phyloP scores from a whole-genome alignment of 2,329 filamentous ascomycete genomes.

The Fusarium beomiforme region DNA sequence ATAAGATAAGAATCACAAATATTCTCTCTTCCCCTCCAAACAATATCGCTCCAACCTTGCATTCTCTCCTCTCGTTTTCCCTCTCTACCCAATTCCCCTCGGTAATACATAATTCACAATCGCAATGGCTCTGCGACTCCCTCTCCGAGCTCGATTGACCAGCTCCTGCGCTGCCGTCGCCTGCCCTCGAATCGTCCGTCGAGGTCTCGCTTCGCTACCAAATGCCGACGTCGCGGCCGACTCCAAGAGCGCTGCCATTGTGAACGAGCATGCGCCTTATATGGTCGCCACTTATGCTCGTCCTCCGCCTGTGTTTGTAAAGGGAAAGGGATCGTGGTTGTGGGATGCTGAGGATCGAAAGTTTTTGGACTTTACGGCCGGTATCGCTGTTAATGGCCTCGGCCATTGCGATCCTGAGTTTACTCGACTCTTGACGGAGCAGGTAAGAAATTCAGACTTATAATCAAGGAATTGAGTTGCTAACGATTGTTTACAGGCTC shows the following conservation, averaged over 20 bases:
- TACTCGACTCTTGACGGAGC: constrained; percentile 77
- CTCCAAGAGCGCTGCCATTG: constrained; percentile 78
- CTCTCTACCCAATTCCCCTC: neutral
- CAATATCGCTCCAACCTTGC: neutral
- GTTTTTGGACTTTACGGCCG: constrained; percentile 94
- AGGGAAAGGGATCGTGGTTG: constrained; percentile 85
- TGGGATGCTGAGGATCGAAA: constrained; percentile 90
- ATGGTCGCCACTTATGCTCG: constrained; percentile 98
- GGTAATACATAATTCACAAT: neutral
- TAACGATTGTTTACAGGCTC: constrained; percentile 55
- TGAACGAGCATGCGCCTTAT: constrained; percentile 80
- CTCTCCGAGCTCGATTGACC: constrained; percentile 52
- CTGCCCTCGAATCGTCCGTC: constrained; percentile 44
- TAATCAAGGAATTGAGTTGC: neutral
- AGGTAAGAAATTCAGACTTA: constrained; percentile 58
- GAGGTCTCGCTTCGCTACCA: constrained; percentile 54
- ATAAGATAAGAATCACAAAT: constrained; percentile 43
- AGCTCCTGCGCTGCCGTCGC: constrained; percentile 34
- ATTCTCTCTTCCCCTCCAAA: constrained; percentile 27
- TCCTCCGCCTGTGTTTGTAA: constrained; percentile 88
- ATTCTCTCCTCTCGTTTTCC: neutral
- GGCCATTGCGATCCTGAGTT: constrained; percentile 90
- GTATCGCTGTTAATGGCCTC: constrained; percentile 93
- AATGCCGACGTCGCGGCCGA: constrained; percentile 79
- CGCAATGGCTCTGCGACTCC: constrained; percentile 54